These are phyloP conservation scores for Arthroderma sp. DNA, from an alignment of 2,329 filamentous ascomycete species.

Conservation along the genomic window DNA sequence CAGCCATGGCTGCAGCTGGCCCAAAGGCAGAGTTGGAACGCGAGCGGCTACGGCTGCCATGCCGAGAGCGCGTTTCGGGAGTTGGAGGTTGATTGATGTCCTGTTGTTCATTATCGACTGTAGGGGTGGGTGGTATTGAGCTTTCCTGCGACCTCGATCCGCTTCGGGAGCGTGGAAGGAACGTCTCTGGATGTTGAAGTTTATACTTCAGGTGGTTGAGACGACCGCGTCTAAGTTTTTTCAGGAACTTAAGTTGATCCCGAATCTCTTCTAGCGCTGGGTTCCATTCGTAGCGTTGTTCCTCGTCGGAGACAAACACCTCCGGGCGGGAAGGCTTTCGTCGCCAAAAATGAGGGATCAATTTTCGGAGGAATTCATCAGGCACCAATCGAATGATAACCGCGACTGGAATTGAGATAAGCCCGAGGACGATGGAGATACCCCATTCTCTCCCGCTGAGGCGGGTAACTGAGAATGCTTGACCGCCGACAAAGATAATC, in stretches of 20 bases:
- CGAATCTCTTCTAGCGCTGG: constrained; percentile 49
- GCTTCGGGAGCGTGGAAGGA: constrained; percentile 32
- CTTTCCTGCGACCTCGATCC: constrained; percentile 28
- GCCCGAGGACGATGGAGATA: constrained; percentile 54
- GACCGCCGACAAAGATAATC: constrained; percentile 58
- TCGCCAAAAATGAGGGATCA: constrained; percentile 28
- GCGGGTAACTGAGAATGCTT: constrained; percentile 49
- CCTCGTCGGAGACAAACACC: constrained; percentile 33
- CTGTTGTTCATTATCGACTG: constrained; percentile 31
- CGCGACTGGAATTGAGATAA: constrained; percentile 54
- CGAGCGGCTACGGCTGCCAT: constrained; percentile 36
- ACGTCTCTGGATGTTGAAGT: constrained; percentile 42
- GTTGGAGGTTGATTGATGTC: constrained; percentile 23
- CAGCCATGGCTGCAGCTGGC: constrained; percentile 51
- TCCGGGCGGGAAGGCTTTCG: constrained; percentile 28
- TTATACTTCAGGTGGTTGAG: constrained; percentile 48
- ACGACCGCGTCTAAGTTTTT: constrained; percentile 50
- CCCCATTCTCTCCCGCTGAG: constrained; percentile 57
- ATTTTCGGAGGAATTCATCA: constrained; percentile 38
- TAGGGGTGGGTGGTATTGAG: constrained; percentile 43
- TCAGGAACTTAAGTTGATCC: constrained; percentile 51
- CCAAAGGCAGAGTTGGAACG: constrained; percentile 47
- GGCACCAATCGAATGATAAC: constrained; percentile 48
- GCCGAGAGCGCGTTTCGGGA: constrained; percentile 42
- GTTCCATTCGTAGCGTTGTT: constrained; percentile 42